Conservation (phyloP, 306 rosid species). For the Gillenia trifoliata region DNA sequence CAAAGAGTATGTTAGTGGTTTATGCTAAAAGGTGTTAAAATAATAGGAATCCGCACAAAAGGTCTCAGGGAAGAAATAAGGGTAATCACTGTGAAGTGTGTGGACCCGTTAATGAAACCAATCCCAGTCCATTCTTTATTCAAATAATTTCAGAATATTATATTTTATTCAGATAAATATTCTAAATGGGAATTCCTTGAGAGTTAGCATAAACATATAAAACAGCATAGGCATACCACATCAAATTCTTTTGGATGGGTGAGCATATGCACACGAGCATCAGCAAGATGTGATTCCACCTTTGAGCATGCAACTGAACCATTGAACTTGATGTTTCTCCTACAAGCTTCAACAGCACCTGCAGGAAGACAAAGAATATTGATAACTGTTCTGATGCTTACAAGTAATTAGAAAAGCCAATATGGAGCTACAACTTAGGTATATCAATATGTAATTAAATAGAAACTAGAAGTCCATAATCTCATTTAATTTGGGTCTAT, state of each 20-base stretch:
- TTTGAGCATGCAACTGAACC: constrained; percentile 80
- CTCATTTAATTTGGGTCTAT: not conserved
- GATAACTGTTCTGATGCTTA: constrained; percentile 17
- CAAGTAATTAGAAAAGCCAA: constrained; percentile 11
- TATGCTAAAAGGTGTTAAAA: not conserved
- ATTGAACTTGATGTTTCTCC: constrained; percentile 93
- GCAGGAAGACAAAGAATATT: constrained; percentile 19
- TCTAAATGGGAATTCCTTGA: not conserved
- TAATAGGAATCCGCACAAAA: not conserved
- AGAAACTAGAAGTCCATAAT: not conserved
- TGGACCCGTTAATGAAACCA: not conserved
- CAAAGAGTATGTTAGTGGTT: constrained; percentile 2
- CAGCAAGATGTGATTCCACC: constrained; percentile 93
- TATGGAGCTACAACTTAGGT: not conserved
- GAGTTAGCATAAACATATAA: not conserved
- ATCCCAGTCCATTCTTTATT: not conserved
- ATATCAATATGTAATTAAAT: not conserved
- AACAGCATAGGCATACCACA: constrained; percentile 54
- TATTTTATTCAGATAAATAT: not conserved
- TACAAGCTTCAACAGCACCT: constrained; percentile 92
- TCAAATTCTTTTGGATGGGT: constrained; percentile 91
- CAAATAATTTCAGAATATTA: not conserved
- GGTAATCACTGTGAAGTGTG: not conserved
- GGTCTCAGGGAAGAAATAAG: not conserved
- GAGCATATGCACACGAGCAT: constrained; percentile 96